Percentiles rank a stretch among this genome's conserved stretches.
Conservation (phyloP, 208 protist species). For the Phytomonas sp. region DNA sequence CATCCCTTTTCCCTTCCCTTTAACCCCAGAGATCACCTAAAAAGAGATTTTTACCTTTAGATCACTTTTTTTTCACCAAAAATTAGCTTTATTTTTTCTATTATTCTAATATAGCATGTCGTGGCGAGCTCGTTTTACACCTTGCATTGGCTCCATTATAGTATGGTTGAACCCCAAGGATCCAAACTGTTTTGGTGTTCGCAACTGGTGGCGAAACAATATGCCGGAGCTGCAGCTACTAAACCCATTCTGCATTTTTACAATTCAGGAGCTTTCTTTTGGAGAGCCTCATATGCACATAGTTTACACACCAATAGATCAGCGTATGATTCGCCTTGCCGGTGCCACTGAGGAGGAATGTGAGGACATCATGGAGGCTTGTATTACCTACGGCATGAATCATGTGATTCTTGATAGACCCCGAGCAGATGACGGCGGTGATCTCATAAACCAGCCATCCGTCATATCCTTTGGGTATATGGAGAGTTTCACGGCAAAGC, state of each 20-base stretch:
- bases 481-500: constrained; percentile 80
- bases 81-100: constrained; percentile 1
- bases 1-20: not conserved
- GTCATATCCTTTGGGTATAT: constrained; percentile 87
- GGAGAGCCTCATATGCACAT: constrained; percentile 89
- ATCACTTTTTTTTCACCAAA: not conserved
- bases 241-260: constrained; percentile 85
- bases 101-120: constrained; percentile 59
- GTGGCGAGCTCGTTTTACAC: constrained; percentile 85
- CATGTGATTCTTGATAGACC: constrained; percentile 82
- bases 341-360: constrained; percentile 84
- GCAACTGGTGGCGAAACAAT: constrained; percentile 89
- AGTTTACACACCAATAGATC: constrained; percentile 81
- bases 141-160: constrained; percentile 70
- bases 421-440: constrained; percentile 78
- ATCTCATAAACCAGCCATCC: constrained; percentile 77
- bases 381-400: constrained; percentile 84
- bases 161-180: constrained; percentile 91
- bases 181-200: constrained; percentile 87
- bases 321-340: constrained; percentile 83
- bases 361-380: constrained; percentile 87
- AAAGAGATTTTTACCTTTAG: not conserved
- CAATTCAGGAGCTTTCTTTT: constrained; percentile 85
- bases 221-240: constrained; percentile 85
- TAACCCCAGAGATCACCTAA: not conserved